These are phyloP conservation scores for Aspergillus udagawae DNA, from an alignment of 2,329 filamentous ascomycete genomes.

Conservation along the genomic window DNA sequence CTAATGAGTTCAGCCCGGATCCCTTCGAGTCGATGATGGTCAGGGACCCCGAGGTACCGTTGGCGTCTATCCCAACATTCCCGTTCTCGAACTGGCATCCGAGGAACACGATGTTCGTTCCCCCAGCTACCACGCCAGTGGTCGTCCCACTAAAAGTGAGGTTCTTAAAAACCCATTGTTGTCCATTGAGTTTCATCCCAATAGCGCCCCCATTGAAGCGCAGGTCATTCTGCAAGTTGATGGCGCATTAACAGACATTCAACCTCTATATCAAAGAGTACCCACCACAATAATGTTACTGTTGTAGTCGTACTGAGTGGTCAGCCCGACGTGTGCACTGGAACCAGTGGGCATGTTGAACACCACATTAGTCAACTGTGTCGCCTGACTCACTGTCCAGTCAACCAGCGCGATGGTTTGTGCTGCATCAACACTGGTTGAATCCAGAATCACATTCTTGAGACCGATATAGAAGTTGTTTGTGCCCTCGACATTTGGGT, in stretches of 20 bases:
- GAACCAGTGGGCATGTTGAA: conserved; percentile 35
- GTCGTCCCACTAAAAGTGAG: conserved; percentile 59
- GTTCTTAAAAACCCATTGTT: conserved; percentile 42
- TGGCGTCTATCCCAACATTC: conserved; percentile 22
- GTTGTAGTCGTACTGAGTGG: conserved; percentile 26
- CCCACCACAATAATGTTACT: conserved; percentile 28
- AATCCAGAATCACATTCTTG: conserved; percentile 39
- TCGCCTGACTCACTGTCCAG: conserved; percentile 39
- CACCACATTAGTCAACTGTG: conserved; percentile 35
- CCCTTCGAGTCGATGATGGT: conserved; percentile 19
- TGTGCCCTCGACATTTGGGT: conserved; percentile 26
- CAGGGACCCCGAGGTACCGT: conserved; percentile 18
- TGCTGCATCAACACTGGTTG: conserved; percentile 24
- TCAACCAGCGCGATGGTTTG: conserved; percentile 31
- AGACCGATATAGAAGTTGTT: conserved; percentile 37
- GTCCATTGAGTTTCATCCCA: conserved; percentile 29
- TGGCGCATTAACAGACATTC: not conserved
- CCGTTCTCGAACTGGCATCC: conserved; percentile 22
- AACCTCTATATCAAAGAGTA: not conserved
- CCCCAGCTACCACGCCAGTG: conserved; percentile 45
- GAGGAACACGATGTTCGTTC: conserved; percentile 23
- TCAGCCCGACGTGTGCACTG: conserved; percentile 32
- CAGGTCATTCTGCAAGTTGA: conserved; percentile 18
- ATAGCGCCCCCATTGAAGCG: conserved; percentile 26
- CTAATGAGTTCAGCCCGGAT: conserved; percentile 11